Evolutionary conservation across 169 alveolate species (phyloP), one percentile per base, ranked within the genome.

Genomic region (Besnoitia besnoiti): DNA sequence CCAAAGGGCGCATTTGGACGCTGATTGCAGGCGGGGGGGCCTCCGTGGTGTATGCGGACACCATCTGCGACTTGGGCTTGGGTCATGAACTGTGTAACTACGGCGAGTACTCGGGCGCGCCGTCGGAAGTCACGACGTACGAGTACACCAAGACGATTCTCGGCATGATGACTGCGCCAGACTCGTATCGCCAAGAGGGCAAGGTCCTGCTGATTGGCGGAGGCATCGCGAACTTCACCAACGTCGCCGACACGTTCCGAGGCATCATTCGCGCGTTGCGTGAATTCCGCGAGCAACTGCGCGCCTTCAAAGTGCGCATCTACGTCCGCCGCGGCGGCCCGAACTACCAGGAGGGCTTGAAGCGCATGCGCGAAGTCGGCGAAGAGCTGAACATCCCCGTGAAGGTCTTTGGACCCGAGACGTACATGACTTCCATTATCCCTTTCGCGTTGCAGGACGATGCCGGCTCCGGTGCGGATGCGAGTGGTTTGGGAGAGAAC

Each of bases 31-130:
- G 96, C 30, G 96, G 96, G 8, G 94, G 95, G 24, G 95, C 95
- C 55, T 91, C 94, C 39, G 95, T 94, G 88, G 95, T 94, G 40
- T 94, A 91, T 46, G 92, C 96, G 27, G 94, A 91, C 92, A 94
- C 96, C 19, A 92, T 94, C 37, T 94, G 93, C 16, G 96, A 94
- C 84, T 85, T 91, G 50, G 96, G 96, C 59, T 46, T 79, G 77
- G 96, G 93, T 42, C n/a, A 44, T 27, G 96, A 94, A 75, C 93
- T 94, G 44, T 90, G 94, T 77, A 94, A 94, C 91, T 94, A 94
- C 75, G 96, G 96, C 10, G 96, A 94, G 85, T 94, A 94, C 90
- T 94, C 96, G 21, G 96, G 96, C 40, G 96, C 96, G 30, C 96
- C 96, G 19, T 61, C 95, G 51, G 94, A 94, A 42, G 95, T 84